phyloP scores from a whole-genome alignment of 768 basidiomycete species.

The Tulasnella sp. region DNA sequence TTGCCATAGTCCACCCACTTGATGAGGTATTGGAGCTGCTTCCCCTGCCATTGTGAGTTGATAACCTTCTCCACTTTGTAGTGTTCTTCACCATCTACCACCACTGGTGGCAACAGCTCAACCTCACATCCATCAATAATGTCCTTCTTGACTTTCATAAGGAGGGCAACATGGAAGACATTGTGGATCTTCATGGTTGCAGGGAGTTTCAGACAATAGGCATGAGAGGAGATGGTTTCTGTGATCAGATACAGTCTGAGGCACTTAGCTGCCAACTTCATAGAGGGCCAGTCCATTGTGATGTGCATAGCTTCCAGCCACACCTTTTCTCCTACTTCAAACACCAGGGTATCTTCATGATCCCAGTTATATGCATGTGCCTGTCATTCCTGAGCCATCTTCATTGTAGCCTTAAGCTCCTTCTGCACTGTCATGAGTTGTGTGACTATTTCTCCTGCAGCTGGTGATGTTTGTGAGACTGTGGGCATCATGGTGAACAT shows the following conservation, averaged over 20 bases:
- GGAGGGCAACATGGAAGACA: slow-evolving; percentile 21
- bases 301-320: slow-evolving; percentile 23
- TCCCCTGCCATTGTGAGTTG: background rate
- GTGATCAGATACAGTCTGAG: slow-evolving; percentile 26
- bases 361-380: slow-evolving; percentile 15
- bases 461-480: background rate
- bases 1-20: background rate
- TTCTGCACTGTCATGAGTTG: background rate
- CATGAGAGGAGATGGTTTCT: slow-evolving; percentile 15
- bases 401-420: slow-evolving; percentile 10
- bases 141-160: too few species aligned
- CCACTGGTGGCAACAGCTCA: background rate
- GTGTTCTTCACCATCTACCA: background rate
- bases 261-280: slow-evolving; percentile 24
- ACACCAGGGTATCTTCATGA: background rate
- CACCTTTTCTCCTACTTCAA: slow-evolving; percentile 22
- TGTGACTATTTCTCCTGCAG: background rate
- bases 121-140: background rate
- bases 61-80: background rate
- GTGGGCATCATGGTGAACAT: background rate
- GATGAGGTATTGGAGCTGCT: background rate
- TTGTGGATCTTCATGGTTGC: slow-evolving; percentile 23
- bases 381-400: background rate
- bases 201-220: slow-evolving; percentile 24
- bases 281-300: slow-evolving; percentile 13